Percentiles rank a stretch among this genome's conserved stretches.
phyloP scores from a whole-genome alignment of 768 basidiomycete species.

The Pleurotus cornucopiae region DNA sequence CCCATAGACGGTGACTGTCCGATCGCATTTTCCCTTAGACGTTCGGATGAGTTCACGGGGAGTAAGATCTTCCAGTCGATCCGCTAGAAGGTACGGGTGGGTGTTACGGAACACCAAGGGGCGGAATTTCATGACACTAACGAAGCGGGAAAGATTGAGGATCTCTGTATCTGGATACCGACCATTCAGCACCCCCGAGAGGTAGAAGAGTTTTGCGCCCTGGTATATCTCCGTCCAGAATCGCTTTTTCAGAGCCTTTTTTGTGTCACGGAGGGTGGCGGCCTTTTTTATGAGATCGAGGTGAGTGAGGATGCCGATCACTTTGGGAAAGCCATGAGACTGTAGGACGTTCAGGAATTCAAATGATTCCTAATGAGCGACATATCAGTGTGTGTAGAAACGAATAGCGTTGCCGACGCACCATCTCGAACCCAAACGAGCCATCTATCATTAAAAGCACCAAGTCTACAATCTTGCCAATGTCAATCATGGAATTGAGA shows the following conservation, averaged over 20 bases:
- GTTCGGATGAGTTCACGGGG: slow-evolving; percentile 76
- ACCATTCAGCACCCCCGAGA: slow-evolving; percentile 94
- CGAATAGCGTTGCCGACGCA: slow-evolving; percentile 26
- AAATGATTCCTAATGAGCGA: slow-evolving; percentile 78
- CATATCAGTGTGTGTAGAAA: not conserved
- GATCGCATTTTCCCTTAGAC: slow-evolving; percentile 84
- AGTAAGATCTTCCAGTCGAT: slow-evolving; percentile 93
- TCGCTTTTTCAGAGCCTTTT: slow-evolving; percentile 93
- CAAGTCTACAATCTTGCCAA: slow-evolving; percentile 94
- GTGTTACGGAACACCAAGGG: slow-evolving; percentile 93
- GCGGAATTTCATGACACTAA: slow-evolving; percentile 97
- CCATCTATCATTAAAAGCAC: slow-evolving; percentile 97
- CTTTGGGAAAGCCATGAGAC: slow-evolving; percentile 97
- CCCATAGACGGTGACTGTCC: slow-evolving; percentile 92
- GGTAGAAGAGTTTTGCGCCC: slow-evolving; percentile 97
- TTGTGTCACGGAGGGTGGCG: slow-evolving; percentile 79
- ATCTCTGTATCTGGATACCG: slow-evolving; percentile 97
- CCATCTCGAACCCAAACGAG: slow-evolving; percentile 99
- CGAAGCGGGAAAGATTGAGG: slow-evolving; percentile 92
- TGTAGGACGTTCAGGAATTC: slow-evolving; percentile 98
- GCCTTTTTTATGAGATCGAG: slow-evolving; percentile 96
- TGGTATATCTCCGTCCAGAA: slow-evolving; percentile 99
- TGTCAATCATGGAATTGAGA: slow-evolving; percentile 97
- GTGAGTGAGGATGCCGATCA: slow-evolving; percentile 93
- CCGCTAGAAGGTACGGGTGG: slow-evolving; percentile 92